Base-by-base conservation (phyloP, 2,329 filamentous ascomycete species). In the Zasmidium angulare region DNA sequence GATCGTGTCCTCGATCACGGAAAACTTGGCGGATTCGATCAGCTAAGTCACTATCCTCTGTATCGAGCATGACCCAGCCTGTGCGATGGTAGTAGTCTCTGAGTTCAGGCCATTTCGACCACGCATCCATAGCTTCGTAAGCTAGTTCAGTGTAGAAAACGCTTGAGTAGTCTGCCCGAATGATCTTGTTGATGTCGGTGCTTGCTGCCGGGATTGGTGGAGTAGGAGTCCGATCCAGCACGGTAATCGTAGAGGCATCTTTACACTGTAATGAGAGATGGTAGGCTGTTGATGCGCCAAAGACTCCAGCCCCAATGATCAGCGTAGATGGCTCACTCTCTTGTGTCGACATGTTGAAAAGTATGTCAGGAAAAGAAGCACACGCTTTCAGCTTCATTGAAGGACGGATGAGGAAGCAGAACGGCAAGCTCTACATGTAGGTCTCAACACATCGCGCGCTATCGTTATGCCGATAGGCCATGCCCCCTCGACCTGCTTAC, bases 141-240 rank as follows among this genome's bases (percentile, higher is more conserved):
- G 75, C 74, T 0, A 72, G 66, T 23, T 67, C 59, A 20, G 63
- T 61, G 58, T 73, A 72, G 50, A 73, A 66, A 3, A 61, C 59
- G 46, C 58, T 63, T 31, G 63, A 59, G 74, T 90, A 90, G 71
- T 90, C 87, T 50, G 86, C 85, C 57, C 87, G 85, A 19, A 90
- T 80, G 31, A 89, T 86, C 73, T 89, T 89, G 77, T 89, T 90
- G 81, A 86, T 86, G 74, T 90, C 88, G 77, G 85, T 88, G 0
- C 87, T 89, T 0, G 88, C 88, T 29, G 86, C 87, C 60, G 72
- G 66, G 50, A 68, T 66, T 22, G 83, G 80, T 2, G 73, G 69
- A 49, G 75, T 79, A 1, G 79, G 76, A 59, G 82, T 78, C 22
- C 69, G 68, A 58, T 78, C 77, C 36, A 78, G 68, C 20, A 79